A percentile compares a stretch with the other conserved stretches of the same genome.
These are phyloP conservation scores for Debaryomyces nepalensis DNA, from an alignment of 1,139 yeast species.

Conservation along the genomic window DNA sequence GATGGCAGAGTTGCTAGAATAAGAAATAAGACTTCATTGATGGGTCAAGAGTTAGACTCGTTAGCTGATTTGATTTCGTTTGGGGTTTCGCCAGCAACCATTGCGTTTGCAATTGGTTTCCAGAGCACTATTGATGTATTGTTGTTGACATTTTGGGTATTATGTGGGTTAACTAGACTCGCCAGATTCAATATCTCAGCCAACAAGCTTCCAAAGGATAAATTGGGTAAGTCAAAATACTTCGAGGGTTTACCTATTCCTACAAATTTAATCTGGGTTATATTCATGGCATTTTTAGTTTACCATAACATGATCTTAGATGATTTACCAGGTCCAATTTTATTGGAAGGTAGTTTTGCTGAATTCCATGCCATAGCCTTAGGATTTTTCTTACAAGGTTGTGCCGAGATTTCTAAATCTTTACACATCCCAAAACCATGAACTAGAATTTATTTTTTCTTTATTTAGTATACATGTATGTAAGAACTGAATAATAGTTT, in stretches of 20 bases:
- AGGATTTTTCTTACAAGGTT: constrained; percentile 78
- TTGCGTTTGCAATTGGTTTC: constrained; percentile 90
- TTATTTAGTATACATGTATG: neutral
- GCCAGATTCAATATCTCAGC: constrained; percentile 96
- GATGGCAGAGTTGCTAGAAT: constrained; percentile 97
- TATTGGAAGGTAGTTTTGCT: constrained; percentile 55
- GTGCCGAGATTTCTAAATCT: constrained; percentile 90
- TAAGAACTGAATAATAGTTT: neutral
- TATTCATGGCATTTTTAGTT: constrained; percentile 68
- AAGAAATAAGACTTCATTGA: constrained; percentile 86
- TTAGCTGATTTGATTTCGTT: constrained; percentile 92
- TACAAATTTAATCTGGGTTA: constrained; percentile 76
- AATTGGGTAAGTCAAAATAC: constrained; percentile 74
- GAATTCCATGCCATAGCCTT: constrained; percentile 77
- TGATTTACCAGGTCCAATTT: constrained; percentile 68
- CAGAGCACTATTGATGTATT: constrained; percentile 81
- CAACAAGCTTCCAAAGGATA: constrained; percentile 88
- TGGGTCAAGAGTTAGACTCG: constrained; percentile 98
- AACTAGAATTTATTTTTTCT: constrained; percentile 12
- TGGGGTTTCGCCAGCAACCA: constrained; percentile 91
- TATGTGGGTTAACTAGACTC: constrained; percentile 90
- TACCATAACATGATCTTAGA: constrained; percentile 50
- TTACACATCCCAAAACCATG: constrained; percentile 88
- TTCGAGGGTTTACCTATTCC: constrained; percentile 98
- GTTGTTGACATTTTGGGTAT: constrained; percentile 78